Conservation (phyloP, 169 alveolate species). For the Sarcocystis neurona region DNA sequence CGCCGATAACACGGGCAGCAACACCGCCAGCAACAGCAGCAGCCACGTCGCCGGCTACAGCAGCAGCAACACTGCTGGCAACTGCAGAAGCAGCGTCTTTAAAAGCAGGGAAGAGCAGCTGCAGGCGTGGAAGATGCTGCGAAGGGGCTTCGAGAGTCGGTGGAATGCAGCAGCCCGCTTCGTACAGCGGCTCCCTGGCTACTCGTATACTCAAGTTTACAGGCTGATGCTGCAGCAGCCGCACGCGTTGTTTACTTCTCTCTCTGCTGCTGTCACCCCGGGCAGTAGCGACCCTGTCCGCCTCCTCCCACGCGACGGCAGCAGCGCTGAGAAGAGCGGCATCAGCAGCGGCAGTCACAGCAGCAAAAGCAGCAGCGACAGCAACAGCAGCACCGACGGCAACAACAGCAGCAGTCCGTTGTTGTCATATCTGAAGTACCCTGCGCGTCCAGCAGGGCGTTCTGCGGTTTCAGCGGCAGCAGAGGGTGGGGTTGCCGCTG, state of each 20-base stretch:
- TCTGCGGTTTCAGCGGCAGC: too few relatives aligned
- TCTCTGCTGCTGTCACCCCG: too few relatives aligned
- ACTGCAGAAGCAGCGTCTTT: too few relatives aligned
- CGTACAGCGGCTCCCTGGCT: not conserved
- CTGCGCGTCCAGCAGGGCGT: too few relatives aligned
- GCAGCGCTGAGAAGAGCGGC: not conserved
- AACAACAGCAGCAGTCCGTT: too few relatives aligned
- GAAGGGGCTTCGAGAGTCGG: not conserved
- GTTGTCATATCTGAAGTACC: too few relatives aligned
- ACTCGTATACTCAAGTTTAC: slow-evolving; percentile 1
- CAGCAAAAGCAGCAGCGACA: not conserved
- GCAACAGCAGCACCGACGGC: not conserved
- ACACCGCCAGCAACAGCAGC: too few relatives aligned
- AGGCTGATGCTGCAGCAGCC: not conserved
- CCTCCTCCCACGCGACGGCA: not conserved
- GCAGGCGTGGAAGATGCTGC: not conserved
- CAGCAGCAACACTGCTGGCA: too few relatives aligned
- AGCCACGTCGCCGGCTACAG: too few relatives aligned
- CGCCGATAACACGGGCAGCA: too few relatives aligned
- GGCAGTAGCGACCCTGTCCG: not conserved
- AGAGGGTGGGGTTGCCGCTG: too few relatives aligned
- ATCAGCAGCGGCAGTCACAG: not conserved
- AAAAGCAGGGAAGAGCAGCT: not conserved
- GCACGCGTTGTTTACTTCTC: not conserved
- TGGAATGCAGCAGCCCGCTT: not conserved